These are phyloP conservation scores for Sisymbrium altissimum DNA, from an alignment of 345 rosid species.

Conservation along the genomic window DNA sequence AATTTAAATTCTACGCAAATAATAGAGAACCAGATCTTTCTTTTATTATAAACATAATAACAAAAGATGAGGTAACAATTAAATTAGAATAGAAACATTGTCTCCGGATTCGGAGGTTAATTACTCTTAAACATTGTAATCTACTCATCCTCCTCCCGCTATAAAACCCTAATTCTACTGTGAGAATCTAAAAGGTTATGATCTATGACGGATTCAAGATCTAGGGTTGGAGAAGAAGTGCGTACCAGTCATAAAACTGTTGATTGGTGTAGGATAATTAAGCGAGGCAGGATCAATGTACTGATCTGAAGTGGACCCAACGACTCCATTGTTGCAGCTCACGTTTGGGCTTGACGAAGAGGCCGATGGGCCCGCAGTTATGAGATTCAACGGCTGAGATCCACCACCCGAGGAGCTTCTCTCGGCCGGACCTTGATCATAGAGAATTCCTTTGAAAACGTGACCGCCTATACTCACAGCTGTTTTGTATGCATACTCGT, in stretches of 20 bases:
- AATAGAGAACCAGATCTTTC: neutral
- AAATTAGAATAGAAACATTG: neutral
- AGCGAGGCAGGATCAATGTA: conserved; percentile 25
- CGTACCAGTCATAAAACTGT: conserved; percentile 77
- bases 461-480: conserved; percentile 84
- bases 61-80: neutral
- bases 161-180: neutral
- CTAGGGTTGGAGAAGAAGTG: conserved; percentile 84
- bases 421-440: conserved; percentile 65
- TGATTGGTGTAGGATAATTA: conserved; percentile 68
- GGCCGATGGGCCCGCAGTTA: conserved; percentile 37
- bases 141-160: neutral
- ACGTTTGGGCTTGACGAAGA: conserved; percentile 37
- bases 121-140: neutral
- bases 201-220: conserved; percentile 35
- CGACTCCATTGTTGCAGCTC: conserved; percentile 33
- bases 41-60: neutral
- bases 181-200: conserved; percentile 11
- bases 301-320: conserved; percentile 30
- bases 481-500: conserved; percentile 79
- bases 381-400: conserved; percentile 44
- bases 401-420: conserved; percentile 21
- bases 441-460: conserved; percentile 81
- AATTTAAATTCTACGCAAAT: neutral
- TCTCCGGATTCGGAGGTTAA: neutral